phyloP scores from a whole-genome alignment of 2,329 filamentous ascomycete genomes.

The Karstenula rhodostoma region DNA sequence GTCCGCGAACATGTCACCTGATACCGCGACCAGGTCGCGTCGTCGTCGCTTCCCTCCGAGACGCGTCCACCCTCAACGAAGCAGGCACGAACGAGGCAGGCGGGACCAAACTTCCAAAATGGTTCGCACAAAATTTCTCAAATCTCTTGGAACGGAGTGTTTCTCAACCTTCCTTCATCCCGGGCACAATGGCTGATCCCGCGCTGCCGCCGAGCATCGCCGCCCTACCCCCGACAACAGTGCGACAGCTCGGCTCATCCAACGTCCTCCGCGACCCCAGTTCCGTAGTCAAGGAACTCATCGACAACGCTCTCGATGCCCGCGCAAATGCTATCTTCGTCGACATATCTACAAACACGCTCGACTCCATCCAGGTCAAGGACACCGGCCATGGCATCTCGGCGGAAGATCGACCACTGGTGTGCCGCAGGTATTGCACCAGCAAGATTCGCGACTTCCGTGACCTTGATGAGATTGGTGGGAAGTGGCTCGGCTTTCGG shows the following conservation, averaged over 20 bases:
- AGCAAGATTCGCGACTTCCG: conserved; percentile 74
- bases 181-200: conserved; percentile 22
- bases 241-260: conserved; percentile 67
- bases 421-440: conserved; percentile 74
- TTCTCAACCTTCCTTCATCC: background rate
- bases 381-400: conserved; percentile 75
- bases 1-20: conserved; percentile 21
- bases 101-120: conserved; percentile 11
- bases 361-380: conserved; percentile 72
- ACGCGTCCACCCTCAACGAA: conserved; percentile 9
- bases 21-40: conserved; percentile 23
- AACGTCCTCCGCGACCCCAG: conserved; percentile 67
- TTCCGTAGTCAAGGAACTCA: conserved; percentile 75
- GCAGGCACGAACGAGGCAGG: conserved; percentile 31
- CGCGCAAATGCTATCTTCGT: conserved; percentile 72
- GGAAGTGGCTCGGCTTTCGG: conserved; percentile 74
- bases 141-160: background rate
- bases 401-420: conserved; percentile 65
- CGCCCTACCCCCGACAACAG: conserved; percentile 52
- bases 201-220: conserved; percentile 43
- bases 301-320: conserved; percentile 81
- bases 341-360: conserved; percentile 68
- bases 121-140: background rate
- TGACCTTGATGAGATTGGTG: conserved; percentile 66
- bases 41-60: conserved; percentile 24